Base-by-base conservation (phyloP, 2,329 filamentous ascomycete genomes). In the Phoma sp. region DNA sequence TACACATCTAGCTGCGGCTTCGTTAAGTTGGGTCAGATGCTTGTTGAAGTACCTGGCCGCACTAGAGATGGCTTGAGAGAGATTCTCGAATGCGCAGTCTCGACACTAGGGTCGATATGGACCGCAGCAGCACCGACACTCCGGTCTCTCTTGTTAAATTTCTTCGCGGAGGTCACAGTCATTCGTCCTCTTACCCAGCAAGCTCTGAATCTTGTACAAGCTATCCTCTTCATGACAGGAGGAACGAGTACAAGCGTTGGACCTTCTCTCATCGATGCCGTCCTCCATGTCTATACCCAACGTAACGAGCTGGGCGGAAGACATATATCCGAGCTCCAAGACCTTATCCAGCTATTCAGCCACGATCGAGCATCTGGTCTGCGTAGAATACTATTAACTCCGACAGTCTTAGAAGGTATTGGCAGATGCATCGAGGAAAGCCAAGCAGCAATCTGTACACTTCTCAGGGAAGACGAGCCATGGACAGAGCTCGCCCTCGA, bases 341-440 rank as follows among this genome's bases (percentile, higher is more conserved):
- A 46, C n/a, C 33, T 72, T 4, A 42, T 72, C 10, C 18, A 30
- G 10, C 39, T 55, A 4, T 52, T 71, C 2, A 55, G 64, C 14
- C 47, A 62, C 9, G 39, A 58, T 1, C 4, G 24, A 3, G 56
- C 61, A 3, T 54, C 60, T 4, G 29, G 47, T 30, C 50, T 72
- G 18, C 58, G 58, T 4, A 47, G 39, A 29, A 51, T 65, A 4
- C 23, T 71, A 8, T 39, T 64, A 4, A 48, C 53, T 18, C 57
- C 63, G 3, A 64, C 58, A 50, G 45, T 70, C 2, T 37, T 66
- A 2, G n/a, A 48, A 5, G 66, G 68, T 1, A 59, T 71, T 7
- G 59, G 64, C 30, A 60, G 44, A 9, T 71, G 68, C 45, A 44
- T 71, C 1, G 10, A 52, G 10, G 62, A 72, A 9, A 66, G 66